phyloP scores from a whole-genome alignment of 805 yeast species.

The Nakazawaea pomicola region DNA sequence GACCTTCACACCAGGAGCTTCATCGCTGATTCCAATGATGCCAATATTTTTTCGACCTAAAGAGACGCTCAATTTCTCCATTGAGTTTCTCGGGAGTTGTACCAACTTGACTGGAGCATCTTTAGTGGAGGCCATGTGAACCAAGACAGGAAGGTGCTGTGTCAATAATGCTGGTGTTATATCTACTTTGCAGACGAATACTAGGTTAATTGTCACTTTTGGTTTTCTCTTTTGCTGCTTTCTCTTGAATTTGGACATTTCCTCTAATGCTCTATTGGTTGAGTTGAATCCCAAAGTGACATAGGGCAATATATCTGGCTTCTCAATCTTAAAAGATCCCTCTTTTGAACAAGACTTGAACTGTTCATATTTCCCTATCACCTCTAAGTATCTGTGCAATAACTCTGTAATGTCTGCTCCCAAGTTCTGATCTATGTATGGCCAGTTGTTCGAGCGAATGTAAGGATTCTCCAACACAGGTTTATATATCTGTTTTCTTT shows the following conservation, averaged over 20 bases:
- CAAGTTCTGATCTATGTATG: constrained; percentile 28
- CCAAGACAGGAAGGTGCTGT: constrained; percentile 54
- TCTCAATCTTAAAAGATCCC: constrained; percentile 14
- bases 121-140: constrained; percentile 37
- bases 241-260: constrained; percentile 28
- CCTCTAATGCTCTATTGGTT: constrained; percentile 43
- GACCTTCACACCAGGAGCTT: constrained; percentile 25
- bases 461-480: constrained; percentile 64
- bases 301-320: constrained; percentile 22
- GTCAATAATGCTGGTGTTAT: constrained; percentile 44
- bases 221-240: constrained; percentile 15
- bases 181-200: constrained; percentile 62
- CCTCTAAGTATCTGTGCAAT: constrained; percentile 21
- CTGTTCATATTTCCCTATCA: constrained; percentile 22
- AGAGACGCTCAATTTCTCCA: constrained; percentile 25
- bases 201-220: constrained; percentile 25
- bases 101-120: constrained; percentile 44
- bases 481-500: constrained; percentile 53
- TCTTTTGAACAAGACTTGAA: neutral
- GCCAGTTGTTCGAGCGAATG: constrained; percentile 39
- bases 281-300: constrained; percentile 50
- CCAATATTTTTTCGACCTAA: constrained; percentile 26
- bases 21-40: constrained; percentile 30
- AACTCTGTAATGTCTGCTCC: constrained; percentile 26
- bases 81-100: constrained; percentile 49